These are phyloP conservation scores for Penicillium griseofulvum DNA, from an alignment of 2,329 filamentous ascomycete species.

Conservation along the genomic window DNA sequence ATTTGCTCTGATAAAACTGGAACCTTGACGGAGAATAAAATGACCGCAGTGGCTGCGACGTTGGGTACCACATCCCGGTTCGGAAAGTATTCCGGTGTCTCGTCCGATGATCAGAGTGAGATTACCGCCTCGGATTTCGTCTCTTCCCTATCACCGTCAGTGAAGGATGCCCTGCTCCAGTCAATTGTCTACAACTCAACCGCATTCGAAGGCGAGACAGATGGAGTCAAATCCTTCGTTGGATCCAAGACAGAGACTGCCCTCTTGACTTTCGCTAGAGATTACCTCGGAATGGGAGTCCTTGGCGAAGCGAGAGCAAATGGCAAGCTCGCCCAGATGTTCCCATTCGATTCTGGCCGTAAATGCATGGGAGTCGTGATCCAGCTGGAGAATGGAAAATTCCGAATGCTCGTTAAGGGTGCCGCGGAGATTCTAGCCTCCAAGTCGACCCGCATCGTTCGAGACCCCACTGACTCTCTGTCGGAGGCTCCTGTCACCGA, in stretches of 20 bases:
- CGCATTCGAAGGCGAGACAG: constrained; percentile 64
- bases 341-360: constrained; percentile 61
- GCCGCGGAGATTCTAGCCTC: constrained; percentile 52
- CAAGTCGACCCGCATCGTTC: constrained; percentile 53
- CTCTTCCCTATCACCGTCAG: constrained; percentile 49
- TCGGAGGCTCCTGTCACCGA: constrained; percentile 53
- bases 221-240: constrained; percentile 61
- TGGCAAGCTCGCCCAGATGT: constrained; percentile 53
- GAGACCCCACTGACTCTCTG: constrained; percentile 59
- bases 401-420: constrained; percentile 57
- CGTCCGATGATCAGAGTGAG: constrained; percentile 41
- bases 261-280: constrained; percentile 66
- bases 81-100: constrained; percentile 39
- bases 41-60: constrained; percentile 60
- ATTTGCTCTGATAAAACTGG: constrained; percentile 67
- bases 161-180: constrained; percentile 58
- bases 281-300: constrained; percentile 63
- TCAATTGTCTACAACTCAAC: constrained; percentile 68
- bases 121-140: constrained; percentile 56
- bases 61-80: constrained; percentile 49
- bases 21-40: constrained; percentile 63
- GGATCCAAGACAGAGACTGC: constrained; percentile 78
- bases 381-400: constrained; percentile 54
- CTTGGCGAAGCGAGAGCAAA: constrained; percentile 63
- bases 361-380: constrained; percentile 69